These are phyloP conservation scores for Angomonas desouzai DNA, from an alignment of 208 protist genomes.

Conservation along the genomic window DNA sequence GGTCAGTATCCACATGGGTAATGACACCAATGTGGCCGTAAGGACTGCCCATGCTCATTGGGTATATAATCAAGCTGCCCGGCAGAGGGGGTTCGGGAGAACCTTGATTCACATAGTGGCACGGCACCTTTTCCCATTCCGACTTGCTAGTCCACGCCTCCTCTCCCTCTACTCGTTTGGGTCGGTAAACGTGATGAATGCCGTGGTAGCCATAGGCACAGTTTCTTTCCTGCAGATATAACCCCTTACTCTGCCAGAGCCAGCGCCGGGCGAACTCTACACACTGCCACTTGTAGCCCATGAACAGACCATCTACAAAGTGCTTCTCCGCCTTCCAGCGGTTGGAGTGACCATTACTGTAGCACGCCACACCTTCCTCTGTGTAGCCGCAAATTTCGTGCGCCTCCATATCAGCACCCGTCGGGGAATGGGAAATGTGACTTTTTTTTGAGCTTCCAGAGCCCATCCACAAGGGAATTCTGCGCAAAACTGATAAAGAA, in stretches of 20 bases:
- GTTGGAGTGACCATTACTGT: conserved; percentile 61
- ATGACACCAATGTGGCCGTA: conserved; percentile 85
- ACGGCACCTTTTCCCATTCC: conserved; percentile 39
- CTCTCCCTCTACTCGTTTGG: conserved; percentile 13
- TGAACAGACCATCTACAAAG: conserved; percentile 52
- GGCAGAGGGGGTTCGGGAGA: conserved; percentile 33
- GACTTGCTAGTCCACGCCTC: conserved; percentile 14
- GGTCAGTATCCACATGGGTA: conserved; percentile 37
- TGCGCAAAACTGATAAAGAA: not conserved
- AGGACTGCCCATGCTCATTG: conserved; percentile 47
- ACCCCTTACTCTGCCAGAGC: conserved; percentile 54
- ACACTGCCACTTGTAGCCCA: conserved; percentile 87
- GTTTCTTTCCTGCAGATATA: conserved; percentile 48
- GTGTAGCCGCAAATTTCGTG: conserved; percentile 58
- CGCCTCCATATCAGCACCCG: conserved; percentile 21
- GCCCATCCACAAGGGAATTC: not conserved
- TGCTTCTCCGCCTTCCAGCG: conserved; percentile 43
- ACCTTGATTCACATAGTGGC: conserved; percentile 49
- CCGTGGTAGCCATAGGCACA: conserved; percentile 43
- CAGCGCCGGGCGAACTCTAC: conserved; percentile 83
- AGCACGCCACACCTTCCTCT: conserved; percentile 45
- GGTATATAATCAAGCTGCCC: conserved; percentile 76
- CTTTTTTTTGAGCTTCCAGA: no score
- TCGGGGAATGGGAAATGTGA: not conserved
- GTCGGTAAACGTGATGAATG: conserved; percentile 26